A percentile compares a stretch with the other conserved stretches of the same genome.
Conservation (phyloP, 176 grass and related monocot species). For the Chrysopogon serrulatus region DNA sequence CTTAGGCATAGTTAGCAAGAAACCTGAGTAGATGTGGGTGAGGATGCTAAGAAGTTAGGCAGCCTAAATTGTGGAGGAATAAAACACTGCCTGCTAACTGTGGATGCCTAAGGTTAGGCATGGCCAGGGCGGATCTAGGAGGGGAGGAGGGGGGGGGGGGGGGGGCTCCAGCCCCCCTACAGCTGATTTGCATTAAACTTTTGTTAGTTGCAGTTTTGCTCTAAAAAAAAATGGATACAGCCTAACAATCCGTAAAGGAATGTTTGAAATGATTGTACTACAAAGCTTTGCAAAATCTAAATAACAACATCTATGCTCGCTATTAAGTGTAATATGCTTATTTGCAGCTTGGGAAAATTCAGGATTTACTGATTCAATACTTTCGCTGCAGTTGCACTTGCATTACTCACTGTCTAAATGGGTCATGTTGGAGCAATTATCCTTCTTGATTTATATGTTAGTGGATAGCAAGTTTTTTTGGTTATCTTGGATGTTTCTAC, state of each 20-base stretch:
- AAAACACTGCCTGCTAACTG: background rate
- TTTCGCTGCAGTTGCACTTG: background rate
- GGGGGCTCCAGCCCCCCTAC: no score
- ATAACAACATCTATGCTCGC: background rate
- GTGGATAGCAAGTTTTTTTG: background rate
- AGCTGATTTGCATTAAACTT: background rate
- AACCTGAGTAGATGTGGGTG: background rate
- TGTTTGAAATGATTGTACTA: background rate
- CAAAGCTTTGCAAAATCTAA: background rate
- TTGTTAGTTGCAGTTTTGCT: constrained; percentile 13
- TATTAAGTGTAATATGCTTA: background rate
- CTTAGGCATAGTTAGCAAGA: background rate
- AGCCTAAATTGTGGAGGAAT: background rate
- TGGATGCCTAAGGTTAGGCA: background rate
- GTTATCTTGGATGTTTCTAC: background rate
- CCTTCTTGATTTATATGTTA: background rate
- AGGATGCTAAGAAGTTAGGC: background rate
- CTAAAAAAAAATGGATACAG: background rate
- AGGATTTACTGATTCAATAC: background rate
- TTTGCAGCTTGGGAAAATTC: background rate
- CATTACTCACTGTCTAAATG: background rate
- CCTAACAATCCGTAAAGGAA: background rate
- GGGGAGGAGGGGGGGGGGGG: no score
- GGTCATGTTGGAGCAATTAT: background rate
- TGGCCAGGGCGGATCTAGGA: no score